A percentile compares a stretch with the other conserved stretches of the same genome.
Conservation (phyloP, 345 rosid genomes). For the Populus alba region DNA sequence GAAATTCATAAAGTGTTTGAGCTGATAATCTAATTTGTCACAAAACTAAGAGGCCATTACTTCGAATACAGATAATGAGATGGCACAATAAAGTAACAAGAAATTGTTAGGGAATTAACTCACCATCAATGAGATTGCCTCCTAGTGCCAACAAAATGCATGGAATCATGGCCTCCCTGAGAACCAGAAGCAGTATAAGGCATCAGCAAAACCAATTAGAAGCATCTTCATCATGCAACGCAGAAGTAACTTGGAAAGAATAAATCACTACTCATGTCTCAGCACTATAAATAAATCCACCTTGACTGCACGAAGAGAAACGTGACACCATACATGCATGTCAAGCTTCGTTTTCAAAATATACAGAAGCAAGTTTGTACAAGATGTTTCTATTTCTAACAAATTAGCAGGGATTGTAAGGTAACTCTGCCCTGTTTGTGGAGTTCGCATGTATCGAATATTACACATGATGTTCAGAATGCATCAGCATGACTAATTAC, state of each 20-base stretch:
- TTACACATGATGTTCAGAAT: not conserved
- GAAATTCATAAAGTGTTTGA: not conserved
- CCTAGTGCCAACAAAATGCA: slow-evolving; percentile 92
- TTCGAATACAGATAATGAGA: not conserved
- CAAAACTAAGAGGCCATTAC: not conserved
- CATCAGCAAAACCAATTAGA: not conserved
- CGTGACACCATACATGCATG: not conserved
- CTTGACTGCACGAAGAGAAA: not conserved
- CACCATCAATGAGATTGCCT: slow-evolving; percentile 97
- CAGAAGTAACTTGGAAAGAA: not conserved
- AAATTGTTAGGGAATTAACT: not conserved
- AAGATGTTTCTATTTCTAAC: not conserved
- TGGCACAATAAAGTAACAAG: not conserved
- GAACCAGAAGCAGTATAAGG: slow-evolving; percentile 1
- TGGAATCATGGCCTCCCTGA: slow-evolving; percentile 98
- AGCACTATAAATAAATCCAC: not conserved
- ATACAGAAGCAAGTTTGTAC: not conserved
- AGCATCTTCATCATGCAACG: not conserved
- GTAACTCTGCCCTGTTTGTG: not conserved
- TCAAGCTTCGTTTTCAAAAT: not conserved
- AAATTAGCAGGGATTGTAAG: not conserved
- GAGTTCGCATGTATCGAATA: not conserved
- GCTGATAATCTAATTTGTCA: not conserved
- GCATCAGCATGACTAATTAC: not conserved
- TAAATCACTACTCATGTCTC: not conserved